Percentiles rank a stretch among this genome's conserved stretches.
phyloP scores from a whole-genome alignment of 1,139 yeast genomes.

The Hanseniaspora uvarum region DNA sequence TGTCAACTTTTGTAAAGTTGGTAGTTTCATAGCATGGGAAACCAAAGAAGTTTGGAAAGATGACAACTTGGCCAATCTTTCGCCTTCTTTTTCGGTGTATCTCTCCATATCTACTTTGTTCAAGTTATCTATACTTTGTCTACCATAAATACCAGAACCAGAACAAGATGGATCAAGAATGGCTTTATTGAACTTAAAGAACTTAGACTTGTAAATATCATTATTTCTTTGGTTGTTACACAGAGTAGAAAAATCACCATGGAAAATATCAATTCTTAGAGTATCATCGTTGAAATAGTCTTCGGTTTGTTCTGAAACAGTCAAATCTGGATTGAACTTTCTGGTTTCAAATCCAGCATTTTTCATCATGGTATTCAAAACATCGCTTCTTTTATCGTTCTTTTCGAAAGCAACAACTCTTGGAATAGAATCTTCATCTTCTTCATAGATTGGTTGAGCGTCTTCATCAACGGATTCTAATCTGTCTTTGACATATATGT shows the following conservation, averaged over 20 bases:
- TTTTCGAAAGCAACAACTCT: conserved; percentile 75
- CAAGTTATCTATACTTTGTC: conserved; percentile 33
- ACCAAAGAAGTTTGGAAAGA: conserved; percentile 80
- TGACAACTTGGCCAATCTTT: conserved; percentile 60
- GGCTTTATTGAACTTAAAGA: conserved; percentile 14
- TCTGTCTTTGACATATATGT: conserved; percentile 29
- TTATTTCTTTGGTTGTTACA: conserved; percentile 50
- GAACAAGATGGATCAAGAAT: conserved; percentile 95
- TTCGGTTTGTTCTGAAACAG: conserved; percentile 15
- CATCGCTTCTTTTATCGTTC: conserved; percentile 60
- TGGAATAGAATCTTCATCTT: conserved; percentile 24
- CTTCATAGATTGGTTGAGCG: conserved; percentile 17
- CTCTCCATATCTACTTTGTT: conserved; percentile 24
- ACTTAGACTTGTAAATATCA: conserved; percentile 19
- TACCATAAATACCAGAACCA: conserved; percentile 92
- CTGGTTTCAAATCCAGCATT: conserved; percentile 54
- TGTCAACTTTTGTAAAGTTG: conserved; percentile 65
- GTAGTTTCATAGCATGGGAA: conserved; percentile 77
- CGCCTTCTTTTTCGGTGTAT: conserved; percentile 25
- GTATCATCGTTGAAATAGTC: not conserved
- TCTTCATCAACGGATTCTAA: conserved; percentile 18
- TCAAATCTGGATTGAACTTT: conserved; percentile 19
- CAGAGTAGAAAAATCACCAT: conserved; percentile 67
- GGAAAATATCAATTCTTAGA: conserved; percentile 44
- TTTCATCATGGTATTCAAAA: conserved; percentile 66